phyloP scores from a whole-genome alignment of 2,329 filamentous ascomycete species.

The Phaeomoniella chlamydospora region DNA sequence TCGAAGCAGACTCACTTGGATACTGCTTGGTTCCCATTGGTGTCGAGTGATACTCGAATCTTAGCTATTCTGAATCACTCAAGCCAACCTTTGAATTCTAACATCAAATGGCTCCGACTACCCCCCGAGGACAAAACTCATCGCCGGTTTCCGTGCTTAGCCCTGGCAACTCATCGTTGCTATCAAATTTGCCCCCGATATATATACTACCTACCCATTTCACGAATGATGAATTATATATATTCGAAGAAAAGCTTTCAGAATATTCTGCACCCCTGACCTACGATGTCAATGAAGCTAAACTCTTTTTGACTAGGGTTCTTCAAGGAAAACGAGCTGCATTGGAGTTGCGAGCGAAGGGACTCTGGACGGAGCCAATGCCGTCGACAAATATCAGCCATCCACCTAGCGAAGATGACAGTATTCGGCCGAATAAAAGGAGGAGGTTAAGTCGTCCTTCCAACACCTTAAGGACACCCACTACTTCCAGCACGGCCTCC shows the following conservation, averaged over 20 bases:
- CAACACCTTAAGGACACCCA: not conserved
- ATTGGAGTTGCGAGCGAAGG: slow-evolving; percentile 60
- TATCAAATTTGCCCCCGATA: slow-evolving; percentile 42
- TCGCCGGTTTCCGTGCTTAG: not conserved
- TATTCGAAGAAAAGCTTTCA: slow-evolving; percentile 49
- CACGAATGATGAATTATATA: slow-evolving; percentile 43
- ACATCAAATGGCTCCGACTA: not conserved
- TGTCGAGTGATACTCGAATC: too few species aligned
- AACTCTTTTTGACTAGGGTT: slow-evolving; percentile 61
- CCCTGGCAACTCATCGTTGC: not conserved
- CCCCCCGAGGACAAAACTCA: not conserved
- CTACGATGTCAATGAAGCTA: slow-evolving; percentile 56
- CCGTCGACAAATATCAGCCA: not conserved
- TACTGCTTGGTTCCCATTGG: too few species aligned
- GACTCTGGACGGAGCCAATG: slow-evolving; percentile 36
- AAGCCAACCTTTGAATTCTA: too few species aligned
- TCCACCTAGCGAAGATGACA: not conserved
- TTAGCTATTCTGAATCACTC: too few species aligned
- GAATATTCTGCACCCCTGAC: slow-evolving; percentile 44
- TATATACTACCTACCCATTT: slow-evolving; percentile 63
- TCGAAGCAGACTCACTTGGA: too few species aligned
- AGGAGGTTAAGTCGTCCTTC: not conserved
- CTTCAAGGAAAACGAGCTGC: slow-evolving; percentile 53
- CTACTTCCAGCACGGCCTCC: not conserved
- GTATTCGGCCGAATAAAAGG: not conserved